Conservation (phyloP, 2,329 filamentous ascomycete species). For the Aspergillus quadrilineatus region DNA sequence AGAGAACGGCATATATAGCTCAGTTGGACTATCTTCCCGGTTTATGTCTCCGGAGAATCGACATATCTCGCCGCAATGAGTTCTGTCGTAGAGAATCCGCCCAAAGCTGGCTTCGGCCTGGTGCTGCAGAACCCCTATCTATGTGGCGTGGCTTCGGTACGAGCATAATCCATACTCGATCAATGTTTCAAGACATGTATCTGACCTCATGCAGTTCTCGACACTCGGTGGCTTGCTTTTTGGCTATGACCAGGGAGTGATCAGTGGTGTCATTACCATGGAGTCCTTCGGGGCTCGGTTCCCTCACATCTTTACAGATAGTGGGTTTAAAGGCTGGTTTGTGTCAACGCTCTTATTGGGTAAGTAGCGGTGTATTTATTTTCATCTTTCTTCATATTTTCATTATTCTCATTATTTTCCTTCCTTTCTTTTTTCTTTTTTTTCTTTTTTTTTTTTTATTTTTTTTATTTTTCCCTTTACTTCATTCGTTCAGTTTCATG, state of each 20-base stretch:
- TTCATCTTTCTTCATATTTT: no score
- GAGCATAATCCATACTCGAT: background rate
- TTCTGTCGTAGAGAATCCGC: background rate
- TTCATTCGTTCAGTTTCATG: no score
- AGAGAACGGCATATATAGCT: background rate
- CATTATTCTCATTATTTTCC: no score
- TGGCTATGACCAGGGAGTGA: constrained; percentile 53
- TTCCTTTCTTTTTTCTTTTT: no score
- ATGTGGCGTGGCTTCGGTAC: constrained; percentile 47
- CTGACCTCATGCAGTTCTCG: constrained; percentile 32
- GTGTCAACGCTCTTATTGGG: constrained; percentile 51
- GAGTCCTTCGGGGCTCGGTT: constrained; percentile 44
- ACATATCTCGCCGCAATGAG: background rate
- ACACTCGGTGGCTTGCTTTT: constrained; percentile 48
- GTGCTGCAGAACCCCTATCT: constrained; percentile 46
- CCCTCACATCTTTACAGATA: constrained; percentile 45
- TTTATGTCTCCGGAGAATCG: background rate
- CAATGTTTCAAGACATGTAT: background rate
- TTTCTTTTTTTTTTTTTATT: no score
- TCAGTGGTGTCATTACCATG: constrained; percentile 51
- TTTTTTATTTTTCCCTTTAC: no score
- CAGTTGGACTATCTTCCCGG: background rate
- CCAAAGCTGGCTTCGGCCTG: constrained; percentile 23
- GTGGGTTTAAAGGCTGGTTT: constrained; percentile 54
- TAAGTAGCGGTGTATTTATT: constrained; percentile 17